These are phyloP conservation scores for Lipomyces anomalus DNA, from an alignment of 805 yeast species.

Conservation along the genomic window DNA sequence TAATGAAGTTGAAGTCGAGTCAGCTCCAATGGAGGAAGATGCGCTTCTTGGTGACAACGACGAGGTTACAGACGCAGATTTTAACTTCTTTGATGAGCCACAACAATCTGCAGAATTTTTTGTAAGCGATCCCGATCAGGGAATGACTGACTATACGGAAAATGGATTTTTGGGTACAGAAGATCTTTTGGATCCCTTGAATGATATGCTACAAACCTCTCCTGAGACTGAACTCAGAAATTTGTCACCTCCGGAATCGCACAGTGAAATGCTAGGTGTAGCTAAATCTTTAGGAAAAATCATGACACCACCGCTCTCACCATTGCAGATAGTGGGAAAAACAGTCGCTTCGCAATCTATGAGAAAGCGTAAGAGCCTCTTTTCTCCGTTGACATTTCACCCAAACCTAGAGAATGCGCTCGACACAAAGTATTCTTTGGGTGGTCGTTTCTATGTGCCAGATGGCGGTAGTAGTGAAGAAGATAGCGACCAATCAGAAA, in stretches of 20 bases:
- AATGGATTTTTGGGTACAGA: slow-evolving; percentile 6
- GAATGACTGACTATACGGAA: slow-evolving; percentile 4
- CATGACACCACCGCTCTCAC: slow-evolving; percentile 15
- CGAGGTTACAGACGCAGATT: slow-evolving; percentile 40
- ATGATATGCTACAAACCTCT: too few species aligned
- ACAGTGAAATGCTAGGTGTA: slow-evolving; percentile 4
- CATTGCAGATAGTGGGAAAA: slow-evolving; percentile 18
- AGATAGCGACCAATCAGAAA: slow-evolving; percentile 6
- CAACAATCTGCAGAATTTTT: slow-evolving; percentile 8
- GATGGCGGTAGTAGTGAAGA: slow-evolving; percentile 18
- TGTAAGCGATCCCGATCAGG: slow-evolving; percentile 23
- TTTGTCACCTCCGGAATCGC: slow-evolving; percentile 3
- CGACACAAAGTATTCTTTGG: slow-evolving; percentile 80
- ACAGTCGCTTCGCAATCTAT: slow-evolving; percentile 19
- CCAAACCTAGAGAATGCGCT: slow-evolving; percentile 70
- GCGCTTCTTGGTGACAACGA: slow-evolving; percentile 32
- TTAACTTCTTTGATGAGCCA: slow-evolving; percentile 37
- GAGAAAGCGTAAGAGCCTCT: slow-evolving; percentile 50
- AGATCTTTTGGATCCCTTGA: too few species aligned
- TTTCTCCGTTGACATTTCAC: slow-evolving; percentile 76
- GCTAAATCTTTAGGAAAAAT: slow-evolving; percentile 2
- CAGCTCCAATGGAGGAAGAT: slow-evolving; percentile 6
- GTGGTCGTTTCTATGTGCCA: slow-evolving; percentile 79
- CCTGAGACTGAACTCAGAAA: slow-evolving; percentile 5
- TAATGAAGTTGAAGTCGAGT: too few species aligned